A percentile compares a stretch with the other conserved stretches of the same genome.
phyloP scores from a whole-genome alignment of 2,329 filamentous ascomycete species.

The Cercospora janseana region DNA sequence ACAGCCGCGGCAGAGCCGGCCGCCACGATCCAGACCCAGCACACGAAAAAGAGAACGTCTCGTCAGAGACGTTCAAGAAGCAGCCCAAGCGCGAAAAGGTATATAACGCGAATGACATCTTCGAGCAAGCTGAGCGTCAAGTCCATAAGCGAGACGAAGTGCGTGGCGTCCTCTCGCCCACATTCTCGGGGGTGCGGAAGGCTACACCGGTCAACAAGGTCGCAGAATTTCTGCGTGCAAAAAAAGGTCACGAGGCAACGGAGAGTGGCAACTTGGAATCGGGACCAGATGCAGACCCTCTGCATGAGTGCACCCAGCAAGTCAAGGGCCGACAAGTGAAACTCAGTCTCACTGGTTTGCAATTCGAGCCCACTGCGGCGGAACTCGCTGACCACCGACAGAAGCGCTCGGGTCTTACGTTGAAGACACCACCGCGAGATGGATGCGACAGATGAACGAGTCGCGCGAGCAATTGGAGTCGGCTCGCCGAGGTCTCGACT shows the following conservation, averaged over 20 bases:
- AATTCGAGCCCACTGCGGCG: not conserved
- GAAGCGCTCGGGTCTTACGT: constrained; percentile 15
- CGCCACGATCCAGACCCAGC: not conserved
- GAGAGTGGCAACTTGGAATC: constrained; percentile 14
- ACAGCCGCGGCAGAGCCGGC: not conserved
- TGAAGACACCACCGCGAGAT: constrained; percentile 1
- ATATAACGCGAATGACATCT: constrained; percentile 20
- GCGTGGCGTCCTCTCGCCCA: constrained; percentile 12
- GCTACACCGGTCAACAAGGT: not conserved
- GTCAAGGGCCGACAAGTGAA: not conserved
- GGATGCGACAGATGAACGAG: constrained; percentile 6
- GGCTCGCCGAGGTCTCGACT: constrained; percentile 25
- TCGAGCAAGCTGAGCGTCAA: constrained; percentile 12
- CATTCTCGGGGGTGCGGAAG: constrained; percentile 17
- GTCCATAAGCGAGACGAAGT: not conserved
- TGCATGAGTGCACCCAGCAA: not conserved
- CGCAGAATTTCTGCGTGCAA: constrained; percentile 14
- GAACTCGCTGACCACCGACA: constrained; percentile 4
- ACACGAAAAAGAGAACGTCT: constrained; percentile 19
- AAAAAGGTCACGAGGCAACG: constrained; percentile 4
- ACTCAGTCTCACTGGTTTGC: constrained; percentile 14
- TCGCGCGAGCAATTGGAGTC: constrained; percentile 20
- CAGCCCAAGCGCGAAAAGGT: constrained; percentile 18
- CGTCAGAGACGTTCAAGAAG: constrained; percentile 10
- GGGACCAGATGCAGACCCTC: not conserved